These are phyloP conservation scores for Pezicula rhizophila DNA, from an alignment of 2,329 filamentous ascomycete species.

Conservation along the genomic window DNA sequence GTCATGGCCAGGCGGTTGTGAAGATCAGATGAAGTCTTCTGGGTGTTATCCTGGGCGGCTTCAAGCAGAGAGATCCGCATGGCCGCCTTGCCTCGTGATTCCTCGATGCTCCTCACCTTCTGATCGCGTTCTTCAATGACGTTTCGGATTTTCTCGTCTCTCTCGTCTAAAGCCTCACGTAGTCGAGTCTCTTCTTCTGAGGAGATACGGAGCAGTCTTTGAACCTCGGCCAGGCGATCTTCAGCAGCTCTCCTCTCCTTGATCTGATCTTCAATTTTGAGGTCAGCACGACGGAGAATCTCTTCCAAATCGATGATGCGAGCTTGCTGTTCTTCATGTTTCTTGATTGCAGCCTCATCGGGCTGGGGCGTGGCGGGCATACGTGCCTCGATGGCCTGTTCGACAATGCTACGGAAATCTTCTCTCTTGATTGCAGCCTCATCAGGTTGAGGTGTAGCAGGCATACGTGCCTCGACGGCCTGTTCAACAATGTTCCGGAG, in stretches of 20 bases:
- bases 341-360: conserved; percentile 30
- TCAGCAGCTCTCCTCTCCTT: conserved; percentile 60
- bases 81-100: conserved; percentile 44
- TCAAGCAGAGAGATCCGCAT: conserved; percentile 64
- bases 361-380: conserved; percentile 45
- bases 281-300: conserved; percentile 57
- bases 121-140: conserved; percentile 65
- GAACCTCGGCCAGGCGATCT: conserved; percentile 66
- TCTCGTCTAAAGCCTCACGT: conserved; percentile 61
- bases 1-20: conserved; percentile 47
- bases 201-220: conserved; percentile 60
- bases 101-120: conserved; percentile 55
- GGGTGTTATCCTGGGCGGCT: conserved; percentile 53
- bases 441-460: conserved; percentile 44
- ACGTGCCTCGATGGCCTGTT: conserved; percentile 54
- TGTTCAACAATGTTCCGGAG: conserved; percentile 59
- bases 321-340: conserved; percentile 14
- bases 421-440: conserved; percentile 16
- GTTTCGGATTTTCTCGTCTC: conserved; percentile 60
- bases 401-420: conserved; percentile 51
- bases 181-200: conserved; percentile 69
- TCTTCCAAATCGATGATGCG: conserved; percentile 60
- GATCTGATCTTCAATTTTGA: conserved; percentile 58
- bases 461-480: conserved; percentile 52
- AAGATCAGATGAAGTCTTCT: conserved; percentile 49